Percentiles rank a stretch among this genome's conserved stretches.
phyloP scores from a whole-genome alignment of 1,284 basidiomycete species.

The Hemileccinum hortonii region DNA sequence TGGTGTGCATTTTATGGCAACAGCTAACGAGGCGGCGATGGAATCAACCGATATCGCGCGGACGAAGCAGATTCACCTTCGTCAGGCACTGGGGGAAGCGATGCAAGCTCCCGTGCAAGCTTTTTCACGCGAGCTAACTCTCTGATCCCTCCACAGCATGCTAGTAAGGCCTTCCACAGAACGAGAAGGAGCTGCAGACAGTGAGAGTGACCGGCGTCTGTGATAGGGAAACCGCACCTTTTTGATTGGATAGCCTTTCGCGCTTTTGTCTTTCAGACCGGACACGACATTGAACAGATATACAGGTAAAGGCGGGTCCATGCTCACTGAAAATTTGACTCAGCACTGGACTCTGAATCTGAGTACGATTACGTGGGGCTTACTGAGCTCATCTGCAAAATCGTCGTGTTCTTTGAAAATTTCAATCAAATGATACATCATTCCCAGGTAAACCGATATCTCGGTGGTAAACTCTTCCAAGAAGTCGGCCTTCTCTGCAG shows the following conservation, averaged over 20 bases:
- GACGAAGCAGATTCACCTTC: constrained; percentile 45
- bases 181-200: constrained; percentile 79
- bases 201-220: neutral
- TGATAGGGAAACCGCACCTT: constrained; percentile 54
- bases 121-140: constrained; percentile 85
- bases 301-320: constrained; percentile 92
- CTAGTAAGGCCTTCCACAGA: constrained; percentile 92
- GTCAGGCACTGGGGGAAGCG: constrained; percentile 62
- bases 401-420: constrained; percentile 88
- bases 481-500: constrained; percentile 71
- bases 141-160: constrained; percentile 89
- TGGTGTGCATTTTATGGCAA: constrained; percentile 80
- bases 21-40: constrained; percentile 29
- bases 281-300: constrained; percentile 91
- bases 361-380: constrained; percentile 36
- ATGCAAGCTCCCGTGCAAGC: constrained; percentile 80
- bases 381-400: constrained; percentile 94
- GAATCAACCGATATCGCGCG: neutral
- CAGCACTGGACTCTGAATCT: constrained; percentile 9
- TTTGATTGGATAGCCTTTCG: constrained; percentile 94
- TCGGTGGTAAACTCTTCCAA: constrained; percentile 89
- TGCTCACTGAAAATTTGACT: constrained; percentile 65
- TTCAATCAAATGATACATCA: constrained; percentile 93
- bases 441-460: constrained; percentile 86
- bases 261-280: constrained; percentile 88